phyloP scores from a whole-genome alignment of 2,329 filamentous ascomycete genomes.

The Colletotrichum lentis region DNA sequence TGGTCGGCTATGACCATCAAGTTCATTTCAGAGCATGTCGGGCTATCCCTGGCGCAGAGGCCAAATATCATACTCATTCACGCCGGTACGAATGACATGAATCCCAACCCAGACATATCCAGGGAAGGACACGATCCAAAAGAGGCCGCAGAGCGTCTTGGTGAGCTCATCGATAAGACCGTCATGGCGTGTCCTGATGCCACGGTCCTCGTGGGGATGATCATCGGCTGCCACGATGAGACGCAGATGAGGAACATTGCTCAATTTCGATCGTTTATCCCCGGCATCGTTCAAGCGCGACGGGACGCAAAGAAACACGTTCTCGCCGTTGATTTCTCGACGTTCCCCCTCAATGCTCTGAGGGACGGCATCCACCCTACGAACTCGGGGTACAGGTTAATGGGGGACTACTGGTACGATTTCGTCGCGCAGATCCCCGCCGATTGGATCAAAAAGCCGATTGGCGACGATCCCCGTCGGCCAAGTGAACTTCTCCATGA shows the following conservation, averaged over 20 bases:
- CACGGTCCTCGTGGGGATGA: slow-evolving; percentile 48
- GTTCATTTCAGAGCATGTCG: slow-evolving; percentile 46
- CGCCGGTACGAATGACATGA: slow-evolving; percentile 53
- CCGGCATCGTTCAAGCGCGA: slow-evolving; percentile 43
- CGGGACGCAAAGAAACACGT: slow-evolving; percentile 43
- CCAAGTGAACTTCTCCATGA: background rate
- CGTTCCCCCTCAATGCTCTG: slow-evolving; percentile 41
- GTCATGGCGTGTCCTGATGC: slow-evolving; percentile 46
- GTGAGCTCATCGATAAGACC: slow-evolving; percentile 47
- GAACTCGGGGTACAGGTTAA: slow-evolving; percentile 45
- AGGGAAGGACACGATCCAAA: slow-evolving; percentile 47
- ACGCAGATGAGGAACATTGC: slow-evolving; percentile 41
- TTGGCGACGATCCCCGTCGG: slow-evolving; percentile 36
- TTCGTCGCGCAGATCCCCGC: slow-evolving; percentile 48
- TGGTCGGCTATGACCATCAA: slow-evolving; percentile 51
- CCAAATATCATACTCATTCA: slow-evolving; percentile 50
- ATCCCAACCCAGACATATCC: slow-evolving; percentile 41
- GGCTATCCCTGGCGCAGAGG: slow-evolving; percentile 45
- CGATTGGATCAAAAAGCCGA: slow-evolving; percentile 47
- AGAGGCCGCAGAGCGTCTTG: slow-evolving; percentile 44
- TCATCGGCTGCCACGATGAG: slow-evolving; percentile 44
- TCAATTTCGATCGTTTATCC: slow-evolving; percentile 44
- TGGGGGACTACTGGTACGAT: slow-evolving; percentile 52
- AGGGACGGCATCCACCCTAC: slow-evolving; percentile 46
- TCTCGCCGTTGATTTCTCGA: slow-evolving; percentile 47